Conservation (phyloP, 1,139 yeast genomes). For the Yamadazyma membranifaciens region DNA sequence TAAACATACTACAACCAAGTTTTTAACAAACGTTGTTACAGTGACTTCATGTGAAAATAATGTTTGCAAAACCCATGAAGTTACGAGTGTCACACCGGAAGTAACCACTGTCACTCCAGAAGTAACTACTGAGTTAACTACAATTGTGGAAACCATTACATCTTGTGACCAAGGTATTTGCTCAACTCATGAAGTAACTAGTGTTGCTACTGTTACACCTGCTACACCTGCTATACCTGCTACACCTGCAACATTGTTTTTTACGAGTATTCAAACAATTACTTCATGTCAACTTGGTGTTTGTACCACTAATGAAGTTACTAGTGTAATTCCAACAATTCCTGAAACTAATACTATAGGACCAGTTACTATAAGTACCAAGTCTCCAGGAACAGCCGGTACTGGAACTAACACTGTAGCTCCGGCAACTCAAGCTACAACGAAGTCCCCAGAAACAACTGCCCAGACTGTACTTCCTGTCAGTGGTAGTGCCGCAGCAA, state of each 20-base stretch:
- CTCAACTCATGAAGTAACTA: background rate
- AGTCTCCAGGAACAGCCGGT: no score
- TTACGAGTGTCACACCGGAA: no score
- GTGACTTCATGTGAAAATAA: no score
- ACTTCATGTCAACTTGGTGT: background rate
- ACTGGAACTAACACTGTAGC: background rate
- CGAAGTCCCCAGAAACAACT: background rate
- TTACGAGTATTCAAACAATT: background rate
- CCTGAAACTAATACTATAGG: background rate
- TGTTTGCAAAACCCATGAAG: no score
- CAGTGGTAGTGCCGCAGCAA: background rate
- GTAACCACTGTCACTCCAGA: background rate
- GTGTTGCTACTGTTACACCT: background rate
- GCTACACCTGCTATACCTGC: background rate
- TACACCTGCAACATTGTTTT: background rate
- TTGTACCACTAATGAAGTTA: background rate
- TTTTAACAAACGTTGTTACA: no score
- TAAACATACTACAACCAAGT: no score
- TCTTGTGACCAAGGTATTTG: background rate
- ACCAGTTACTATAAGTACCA: background rate
- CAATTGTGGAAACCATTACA: background rate
- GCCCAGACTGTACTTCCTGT: background rate
- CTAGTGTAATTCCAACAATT: background rate
- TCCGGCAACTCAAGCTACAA: background rate
- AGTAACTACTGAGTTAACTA: background rate